phyloP scores from a whole-genome alignment of 1,284 basidiomycete species.

The Cerrena zonata region DNA sequence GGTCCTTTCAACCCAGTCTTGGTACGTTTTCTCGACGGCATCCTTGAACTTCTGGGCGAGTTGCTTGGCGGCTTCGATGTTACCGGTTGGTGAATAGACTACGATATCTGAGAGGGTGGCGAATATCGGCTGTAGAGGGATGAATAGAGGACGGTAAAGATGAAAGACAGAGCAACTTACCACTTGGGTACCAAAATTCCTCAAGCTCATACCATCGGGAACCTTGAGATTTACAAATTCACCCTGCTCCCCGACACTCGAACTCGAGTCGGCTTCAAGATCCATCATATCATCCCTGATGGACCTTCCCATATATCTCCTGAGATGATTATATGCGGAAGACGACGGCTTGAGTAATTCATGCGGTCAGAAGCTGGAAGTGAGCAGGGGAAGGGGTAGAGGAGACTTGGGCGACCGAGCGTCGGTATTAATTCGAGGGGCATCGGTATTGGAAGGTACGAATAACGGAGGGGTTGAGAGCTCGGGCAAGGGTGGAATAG shows the following conservation, averaged over 20 bases:
- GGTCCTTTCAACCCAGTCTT: conserved; percentile 35
- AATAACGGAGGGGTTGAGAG: no score
- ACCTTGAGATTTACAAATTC: conserved; percentile 60
- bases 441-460: no score
- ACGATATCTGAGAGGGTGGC: conserved; percentile 85
- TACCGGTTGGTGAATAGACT: conserved; percentile 70
- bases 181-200: conserved; percentile 80
- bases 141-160: conserved; percentile 5
- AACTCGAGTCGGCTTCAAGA: not conserved
- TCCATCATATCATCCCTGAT: not conserved
- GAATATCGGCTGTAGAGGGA: conserved; percentile 57
- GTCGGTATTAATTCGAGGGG: no score
- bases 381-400: conserved; percentile 20
- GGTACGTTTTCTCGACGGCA: conserved; percentile 51
- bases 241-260: conserved; percentile 15
- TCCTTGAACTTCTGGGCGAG: conserved; percentile 55
- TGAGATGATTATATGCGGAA: not conserved
- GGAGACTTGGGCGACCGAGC: no score
- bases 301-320: conserved; percentile 50
- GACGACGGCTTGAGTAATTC: conserved; percentile 29
- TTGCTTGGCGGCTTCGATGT: conserved; percentile 45
- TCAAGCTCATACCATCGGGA: conserved; percentile 68
- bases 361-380: conserved; percentile 32
- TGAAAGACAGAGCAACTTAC: conserved; percentile 40
- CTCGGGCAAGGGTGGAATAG: no score